Evolutionary conservation across 163 green algal genomes (phyloP).

Genomic region (Chlorella variabilis): DNA sequence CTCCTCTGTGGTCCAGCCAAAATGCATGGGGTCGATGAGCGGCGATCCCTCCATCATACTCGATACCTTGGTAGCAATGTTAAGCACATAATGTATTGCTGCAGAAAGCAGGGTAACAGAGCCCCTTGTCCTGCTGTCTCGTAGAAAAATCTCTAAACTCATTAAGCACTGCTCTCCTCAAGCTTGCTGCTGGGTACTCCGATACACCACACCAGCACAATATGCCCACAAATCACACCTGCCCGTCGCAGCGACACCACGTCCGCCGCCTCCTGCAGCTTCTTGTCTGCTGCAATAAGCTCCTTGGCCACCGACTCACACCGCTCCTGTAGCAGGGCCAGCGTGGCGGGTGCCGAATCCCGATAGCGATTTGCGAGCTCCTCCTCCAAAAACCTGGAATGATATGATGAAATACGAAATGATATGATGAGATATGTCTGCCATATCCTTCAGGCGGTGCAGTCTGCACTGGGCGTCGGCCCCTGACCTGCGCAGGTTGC

Average conservation of each 20-base stretch:
- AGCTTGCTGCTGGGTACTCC: too few species aligned
- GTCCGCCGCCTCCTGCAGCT: constrained; percentile 75
- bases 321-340: constrained; percentile 85
- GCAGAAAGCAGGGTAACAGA: constrained; percentile 1
- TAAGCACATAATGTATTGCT: constrained; percentile 77
- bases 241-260: constrained; percentile 72
- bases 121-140: too few species aligned
- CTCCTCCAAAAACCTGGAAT: constrained; percentile 83
- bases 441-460: too few species aligned
- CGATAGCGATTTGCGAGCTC: constrained; percentile 83
- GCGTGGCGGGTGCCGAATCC: constrained; percentile 84
- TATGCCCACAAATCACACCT: constrained; percentile 46
- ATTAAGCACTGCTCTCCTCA: too few species aligned
- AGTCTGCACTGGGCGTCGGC: too few species aligned
- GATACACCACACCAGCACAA: not conserved
- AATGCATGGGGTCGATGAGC: constrained; percentile 79
- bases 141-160: too few species aligned
- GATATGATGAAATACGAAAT: not conserved
- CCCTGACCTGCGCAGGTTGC: constrained; percentile 82
- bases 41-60: constrained; percentile 76
- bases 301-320: constrained; percentile 73
- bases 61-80: constrained; percentile 58
- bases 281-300: constrained; percentile 70
- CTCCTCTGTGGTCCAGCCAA: constrained; percentile 88
- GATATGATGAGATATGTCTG: too few species aligned